phyloP scores from a whole-genome alignment of 2,329 filamentous ascomycete genomes.

The Thielaviopsis populi region DNA sequence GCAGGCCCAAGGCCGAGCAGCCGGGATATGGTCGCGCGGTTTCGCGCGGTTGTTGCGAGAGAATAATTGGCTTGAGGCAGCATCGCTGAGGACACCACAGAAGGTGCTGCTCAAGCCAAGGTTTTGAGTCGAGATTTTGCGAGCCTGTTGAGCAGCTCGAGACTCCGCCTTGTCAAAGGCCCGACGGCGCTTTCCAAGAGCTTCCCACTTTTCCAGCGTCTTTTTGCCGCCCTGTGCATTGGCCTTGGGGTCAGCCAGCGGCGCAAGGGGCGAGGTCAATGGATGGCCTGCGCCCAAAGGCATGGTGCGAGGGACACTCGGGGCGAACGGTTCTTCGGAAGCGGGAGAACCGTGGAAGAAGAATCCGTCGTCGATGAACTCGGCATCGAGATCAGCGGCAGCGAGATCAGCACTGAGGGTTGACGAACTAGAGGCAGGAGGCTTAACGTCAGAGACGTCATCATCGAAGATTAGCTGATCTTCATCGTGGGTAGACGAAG shows the following conservation, averaged over 20 bases:
- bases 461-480: constrained; percentile 19
- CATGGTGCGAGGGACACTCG: neutral
- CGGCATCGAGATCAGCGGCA: constrained; percentile 43
- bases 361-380: constrained; percentile 53
- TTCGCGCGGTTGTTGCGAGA: constrained; percentile 3
- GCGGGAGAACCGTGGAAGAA: constrained; percentile 47
- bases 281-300: constrained; percentile 24
- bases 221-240: constrained; percentile 18
- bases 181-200: constrained; percentile 68
- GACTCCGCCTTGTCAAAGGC: constrained; percentile 28
- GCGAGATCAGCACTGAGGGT: constrained; percentile 20
- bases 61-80: constrained; percentile 4
- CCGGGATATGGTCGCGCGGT: constrained; percentile 10
- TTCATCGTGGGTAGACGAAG: constrained; percentile 10
- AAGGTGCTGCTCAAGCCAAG: constrained; percentile 1
- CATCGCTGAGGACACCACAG: constrained; percentile 7
- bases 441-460: constrained; percentile 22
- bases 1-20: constrained; percentile 11
- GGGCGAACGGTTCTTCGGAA: neutral
- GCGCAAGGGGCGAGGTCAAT: neutral
- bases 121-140: neutral
- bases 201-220: constrained; percentile 71
- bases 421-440: neutral
- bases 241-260: neutral
- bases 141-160: neutral